Evolutionary conservation across 83 land plant genomes (phyloP), one percentile per base, ranked within the genome.

Genomic region (Larix sibirica): DNA sequence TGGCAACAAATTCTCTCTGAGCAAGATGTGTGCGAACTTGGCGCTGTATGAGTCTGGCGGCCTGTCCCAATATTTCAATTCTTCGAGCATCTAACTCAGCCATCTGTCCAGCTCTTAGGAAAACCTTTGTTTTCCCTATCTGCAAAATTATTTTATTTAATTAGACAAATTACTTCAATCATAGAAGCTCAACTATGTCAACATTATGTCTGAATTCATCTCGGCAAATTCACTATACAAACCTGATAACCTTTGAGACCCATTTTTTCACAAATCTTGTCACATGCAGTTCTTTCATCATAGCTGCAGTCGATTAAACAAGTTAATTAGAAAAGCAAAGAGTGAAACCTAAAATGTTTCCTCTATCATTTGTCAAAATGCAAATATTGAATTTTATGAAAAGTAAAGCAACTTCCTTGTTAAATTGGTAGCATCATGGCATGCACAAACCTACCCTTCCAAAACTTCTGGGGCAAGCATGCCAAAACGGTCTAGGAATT

Each of bases 71-170:
- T 75, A 94, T 80, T 81, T 94, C 97, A 60, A 89, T 88, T 85
- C 98, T 88, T 80, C 91, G 84, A 17, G 93, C 91, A 92, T 96
- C 97, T 60, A 96, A 83, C 68, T 94, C 95, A 40, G 97, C 98
- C 98, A 96, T 96, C 88, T 96, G 97, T 42, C 98, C 98, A n/a
- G 96, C 96, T 84, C 96, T 85, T 54, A 95, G 92, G 69, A 95
- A 95, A 67, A 95, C 95, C 84, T 94, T 95, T 40, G 93, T 92
- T 67, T 92, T 90, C 16, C 98, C 98, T 65, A 94, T 87, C 98
- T 95, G 92, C 50, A 84, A 70, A 66, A 24, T 47, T 23, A 54
- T 54, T 24, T 36, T 33, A 21, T 26, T 73, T 33, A 9, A 10
- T 50, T 50, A 50, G 56, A 50, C 56, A 50, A 50, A 50, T 50